A percentile compares a stretch with the other conserved stretches of the same genome.
These are phyloP conservation scores for Schizophyllum amplum DNA, from an alignment of 1,284 basidiomycete genomes.

Conservation along the genomic window DNA sequence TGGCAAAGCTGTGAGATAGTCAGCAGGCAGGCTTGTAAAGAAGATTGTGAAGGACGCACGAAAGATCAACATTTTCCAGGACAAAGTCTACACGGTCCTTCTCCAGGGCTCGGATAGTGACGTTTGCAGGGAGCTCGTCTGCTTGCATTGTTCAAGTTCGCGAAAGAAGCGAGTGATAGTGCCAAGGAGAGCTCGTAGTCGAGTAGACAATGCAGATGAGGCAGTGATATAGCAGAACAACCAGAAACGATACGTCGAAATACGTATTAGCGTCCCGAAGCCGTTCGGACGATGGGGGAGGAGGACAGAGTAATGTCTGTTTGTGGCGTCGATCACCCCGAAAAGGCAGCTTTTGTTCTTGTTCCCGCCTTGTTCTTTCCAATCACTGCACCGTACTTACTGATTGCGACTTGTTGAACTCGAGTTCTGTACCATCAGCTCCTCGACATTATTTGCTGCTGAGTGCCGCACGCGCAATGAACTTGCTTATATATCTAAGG, in stretches of 20 bases:
- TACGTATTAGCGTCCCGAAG: background rate
- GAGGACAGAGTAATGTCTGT: background rate
- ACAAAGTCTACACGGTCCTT: slow-evolving; percentile 82
- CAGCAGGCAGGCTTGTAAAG: slow-evolving; percentile 5
- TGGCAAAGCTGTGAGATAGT: slow-evolving; percentile 60
- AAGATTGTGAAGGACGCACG: slow-evolving; percentile 35
- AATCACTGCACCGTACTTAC: no score
- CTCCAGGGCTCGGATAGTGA: slow-evolving; percentile 73
- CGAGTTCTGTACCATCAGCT: no score
- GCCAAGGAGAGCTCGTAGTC: background rate
- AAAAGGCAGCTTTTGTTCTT: background rate
- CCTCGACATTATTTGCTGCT: no score
- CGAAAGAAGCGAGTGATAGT: background rate
- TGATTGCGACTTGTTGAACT: no score
- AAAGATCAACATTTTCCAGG: slow-evolving; percentile 88
- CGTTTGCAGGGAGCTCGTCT: slow-evolving; percentile 43
- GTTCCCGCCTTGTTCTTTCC: background rate
- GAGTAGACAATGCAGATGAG: background rate
- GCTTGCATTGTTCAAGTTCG: slow-evolving; percentile 25
- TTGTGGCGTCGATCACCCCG: background rate
- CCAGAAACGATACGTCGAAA: no score
- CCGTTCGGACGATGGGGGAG: background rate
- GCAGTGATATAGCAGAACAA: no score
- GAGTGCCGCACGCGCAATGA: no score
- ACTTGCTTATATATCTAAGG: no score